These are phyloP conservation scores for Vitis riparia DNA, from an alignment of 164 flowering plant genomes.

Conservation along the genomic window DNA sequence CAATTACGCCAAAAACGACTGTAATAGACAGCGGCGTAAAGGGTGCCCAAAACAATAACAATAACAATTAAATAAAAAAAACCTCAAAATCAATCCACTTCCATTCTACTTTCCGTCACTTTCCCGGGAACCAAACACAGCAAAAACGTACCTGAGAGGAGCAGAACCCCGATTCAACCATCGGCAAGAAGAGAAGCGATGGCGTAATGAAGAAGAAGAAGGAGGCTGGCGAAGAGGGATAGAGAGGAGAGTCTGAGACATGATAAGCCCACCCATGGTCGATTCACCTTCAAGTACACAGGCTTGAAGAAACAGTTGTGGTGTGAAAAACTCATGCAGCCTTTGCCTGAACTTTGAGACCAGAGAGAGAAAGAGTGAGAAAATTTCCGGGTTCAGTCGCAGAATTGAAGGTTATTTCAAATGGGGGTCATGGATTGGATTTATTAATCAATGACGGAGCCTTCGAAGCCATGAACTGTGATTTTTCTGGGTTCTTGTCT, in stretches of 20 bases:
- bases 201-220: conserved; percentile 24
- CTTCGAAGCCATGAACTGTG: not conserved
- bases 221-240: conserved; percentile 11
- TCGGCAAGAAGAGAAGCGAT: conserved; percentile 37
- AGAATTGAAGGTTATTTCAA: not conserved
- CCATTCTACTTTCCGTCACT: not conserved
- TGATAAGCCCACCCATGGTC: conserved; percentile 12
- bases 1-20: no score
- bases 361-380: not conserved
- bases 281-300: conserved; percentile 16
- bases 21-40: no score
- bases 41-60: no score
- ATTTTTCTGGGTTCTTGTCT: not conserved
- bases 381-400: not conserved
- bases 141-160: conserved; percentile 11
- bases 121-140: not conserved
- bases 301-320: conserved; percentile 15
- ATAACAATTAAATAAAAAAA: no score
- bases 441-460: not conserved
- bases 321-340: conserved; percentile 26
- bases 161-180: conserved; percentile 29
- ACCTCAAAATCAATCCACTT: not conserved
- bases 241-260: not conserved
- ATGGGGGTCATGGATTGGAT: not conserved
- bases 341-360: not conserved